Conservation (phyloP, 768 basidiomycete species). For the Clavulina sp. region DNA sequence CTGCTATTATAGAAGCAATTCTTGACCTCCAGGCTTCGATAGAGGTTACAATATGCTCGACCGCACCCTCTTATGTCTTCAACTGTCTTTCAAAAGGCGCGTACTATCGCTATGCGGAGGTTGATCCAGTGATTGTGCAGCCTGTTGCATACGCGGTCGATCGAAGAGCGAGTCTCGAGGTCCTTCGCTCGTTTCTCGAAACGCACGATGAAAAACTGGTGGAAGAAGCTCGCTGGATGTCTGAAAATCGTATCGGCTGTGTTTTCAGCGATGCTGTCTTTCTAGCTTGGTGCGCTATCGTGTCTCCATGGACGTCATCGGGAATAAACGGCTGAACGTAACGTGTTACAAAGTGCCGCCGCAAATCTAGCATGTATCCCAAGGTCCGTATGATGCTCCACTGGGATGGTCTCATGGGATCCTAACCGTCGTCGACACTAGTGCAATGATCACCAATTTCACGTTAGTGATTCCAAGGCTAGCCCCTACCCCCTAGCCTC, state of each 20-base stretch:
- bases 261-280: conserved; percentile 67
- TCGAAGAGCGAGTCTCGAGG: conserved; percentile 47
- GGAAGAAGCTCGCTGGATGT: conserved; percentile 42
- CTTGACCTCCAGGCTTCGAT: conserved; percentile 26
- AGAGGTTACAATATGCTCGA: conserved; percentile 47
- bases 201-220: conserved; percentile 36
- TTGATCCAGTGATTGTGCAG: conserved; percentile 68
- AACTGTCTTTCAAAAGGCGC: conserved; percentile 44
- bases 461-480: conserved; percentile 18
- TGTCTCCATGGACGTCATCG: not conserved
- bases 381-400: not conserved
- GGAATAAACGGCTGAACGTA: not conserved
- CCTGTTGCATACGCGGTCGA: conserved; percentile 64
- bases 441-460: conserved; percentile 62
- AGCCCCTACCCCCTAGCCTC: not conserved
- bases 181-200: conserved; percentile 38
- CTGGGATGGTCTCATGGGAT: not conserved
- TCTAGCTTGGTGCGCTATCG: conserved; percentile 43
- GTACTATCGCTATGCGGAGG: conserved; percentile 47
- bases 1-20: conserved; percentile 48
- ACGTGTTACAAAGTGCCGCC: conserved; percentile 25
- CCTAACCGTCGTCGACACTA: conserved; percentile 12
- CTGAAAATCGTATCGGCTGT: conserved; percentile 30
- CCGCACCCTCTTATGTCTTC: conserved; percentile 58
- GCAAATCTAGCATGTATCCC: conserved; percentile 48